Evolutionary conservation across 441 rosid genomes (phyloP), one percentile per base, ranked within the genome.

Genomic region (Erodium trifolium): DNA sequence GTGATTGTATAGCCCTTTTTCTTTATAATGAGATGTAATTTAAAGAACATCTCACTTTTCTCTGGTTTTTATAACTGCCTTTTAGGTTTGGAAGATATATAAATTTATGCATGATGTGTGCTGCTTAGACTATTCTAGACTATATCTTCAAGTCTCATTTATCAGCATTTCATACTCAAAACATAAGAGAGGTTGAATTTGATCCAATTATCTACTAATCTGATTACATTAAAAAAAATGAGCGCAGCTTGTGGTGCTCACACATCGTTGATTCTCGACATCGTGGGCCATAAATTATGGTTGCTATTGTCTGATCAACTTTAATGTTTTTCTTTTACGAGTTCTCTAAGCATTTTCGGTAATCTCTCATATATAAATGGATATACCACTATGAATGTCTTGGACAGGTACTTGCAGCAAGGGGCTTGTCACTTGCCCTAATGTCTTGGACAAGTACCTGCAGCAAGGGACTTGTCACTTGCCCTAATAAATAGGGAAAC

Each of bases 21-120:
- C 19, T 63, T 16, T 27, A 3, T 8, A 63, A 67, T 76, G 78
- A 78, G 62, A 57, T 17, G 63, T 17, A 8, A 18, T 74, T 81
- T 84, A 82, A 78, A 79, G 76, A 71, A 82, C 88, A 75, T 78
- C 86, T 82, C 80, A 79, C 51, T 62, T 66, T 18, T 68, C 60
- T 76, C 62, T 70, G 69, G 73, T 66, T 19, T 67, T 70, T 37
- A 65, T 81, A 75, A 85, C 82, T 78, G 82, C 84, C 87, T 68
- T 77, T 81, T 34, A 31, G 65, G 65, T 29, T 78, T 45, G 65
- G 64, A 23, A 18, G 35, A 10, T 18, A 60, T 60, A 19, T 60
- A 60, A 59, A 63, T 73, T 76, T 66, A 76, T 70, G 63, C 27
- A 60, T 23, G 65, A 60, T 5, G 27, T 55, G 9, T 55, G 62